Conservation (phyloP, 805 yeast species). For the Sugiyamaella qingdaonensis region DNA sequence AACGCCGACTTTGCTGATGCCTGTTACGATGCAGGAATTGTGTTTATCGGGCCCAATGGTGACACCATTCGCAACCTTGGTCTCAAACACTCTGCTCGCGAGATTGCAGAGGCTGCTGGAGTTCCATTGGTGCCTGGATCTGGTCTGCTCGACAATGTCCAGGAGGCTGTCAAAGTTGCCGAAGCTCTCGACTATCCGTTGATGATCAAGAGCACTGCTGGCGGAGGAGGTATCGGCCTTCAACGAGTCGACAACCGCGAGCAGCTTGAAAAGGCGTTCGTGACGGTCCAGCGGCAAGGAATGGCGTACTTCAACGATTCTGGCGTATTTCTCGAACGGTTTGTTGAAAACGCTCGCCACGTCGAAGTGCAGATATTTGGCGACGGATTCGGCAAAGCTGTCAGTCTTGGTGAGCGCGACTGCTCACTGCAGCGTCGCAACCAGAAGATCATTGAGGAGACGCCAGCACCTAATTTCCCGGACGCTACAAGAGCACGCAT, state of each 20-base stretch:
- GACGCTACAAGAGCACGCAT: conserved; percentile 67
- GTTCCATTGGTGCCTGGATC: conserved; percentile 99
- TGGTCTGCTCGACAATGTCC: conserved; percentile 64
- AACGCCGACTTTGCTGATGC: conserved; percentile 94
- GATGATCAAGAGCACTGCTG: conserved; percentile 97
- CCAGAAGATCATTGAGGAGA: conserved; percentile 94
- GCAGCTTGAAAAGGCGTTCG: conserved; percentile 81
- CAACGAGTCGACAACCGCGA: conserved; percentile 83
- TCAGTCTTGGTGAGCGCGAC: conserved; percentile 95
- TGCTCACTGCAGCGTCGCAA: conserved; percentile 97
- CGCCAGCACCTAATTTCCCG: conserved; percentile 95
- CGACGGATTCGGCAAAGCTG: conserved; percentile 89
- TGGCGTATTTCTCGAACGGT: conserved; percentile 92
- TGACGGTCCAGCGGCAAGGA: conserved; percentile 92
- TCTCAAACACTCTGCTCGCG: conserved; percentile 94
- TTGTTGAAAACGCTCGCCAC: conserved; percentile 92
- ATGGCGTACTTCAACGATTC: conserved; percentile 88
- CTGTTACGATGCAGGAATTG: conserved; percentile 75
- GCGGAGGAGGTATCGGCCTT: conserved; percentile 98
- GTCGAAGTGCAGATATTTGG: conserved; percentile 97
- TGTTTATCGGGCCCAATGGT: conserved; percentile 95
- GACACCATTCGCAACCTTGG: conserved; percentile 89
- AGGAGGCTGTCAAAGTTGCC: conserved; percentile 75
- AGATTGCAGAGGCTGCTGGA: conserved; percentile 83
- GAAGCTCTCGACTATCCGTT: conserved; percentile 74